A percentile compares a stretch with the other conserved stretches of the same genome.
These are phyloP conservation scores for Phytophthora colocasiae DNA, from an alignment of 352 stramenopile genomes.

Conservation along the genomic window DNA sequence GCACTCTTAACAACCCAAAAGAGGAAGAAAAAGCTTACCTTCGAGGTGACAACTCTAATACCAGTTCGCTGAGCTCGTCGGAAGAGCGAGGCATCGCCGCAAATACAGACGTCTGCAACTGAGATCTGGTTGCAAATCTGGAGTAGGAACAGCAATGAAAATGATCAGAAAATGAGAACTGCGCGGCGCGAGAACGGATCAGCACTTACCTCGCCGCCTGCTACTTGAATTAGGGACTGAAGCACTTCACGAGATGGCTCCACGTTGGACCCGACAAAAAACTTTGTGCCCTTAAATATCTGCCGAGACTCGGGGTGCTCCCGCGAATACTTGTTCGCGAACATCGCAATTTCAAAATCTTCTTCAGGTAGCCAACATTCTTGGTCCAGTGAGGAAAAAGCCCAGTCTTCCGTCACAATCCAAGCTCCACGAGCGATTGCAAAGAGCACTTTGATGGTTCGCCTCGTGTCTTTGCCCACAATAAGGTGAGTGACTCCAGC, in stretches of 20 bases:
- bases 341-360: slow-evolving; percentile 67
- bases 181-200: slow-evolving; percentile 2
- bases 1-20: neutral
- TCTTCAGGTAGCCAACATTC: slow-evolving; percentile 77
- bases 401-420: slow-evolving; percentile 84
- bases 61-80: slow-evolving; percentile 62
- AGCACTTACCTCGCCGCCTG: slow-evolving; percentile 70
- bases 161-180: slow-evolving; percentile 1
- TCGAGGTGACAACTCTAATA: slow-evolving; percentile 67
- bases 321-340: slow-evolving; percentile 56
- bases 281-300: slow-evolving; percentile 70
- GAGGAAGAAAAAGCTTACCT: slow-evolving; percentile 42
- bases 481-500: slow-evolving; percentile 81
- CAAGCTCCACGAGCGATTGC: slow-evolving; percentile 80
- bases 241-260: slow-evolving; percentile 77
- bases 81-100: slow-evolving; percentile 65
- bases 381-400: slow-evolving; percentile 78
- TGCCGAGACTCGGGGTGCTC: slow-evolving; percentile 55
- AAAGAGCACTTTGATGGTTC: slow-evolving; percentile 89
- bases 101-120: slow-evolving; percentile 69
- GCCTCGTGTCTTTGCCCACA: slow-evolving; percentile 67
- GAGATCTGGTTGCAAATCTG: slow-evolving; percentile 84
- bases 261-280: slow-evolving; percentile 77
- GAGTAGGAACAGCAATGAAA: slow-evolving; percentile 8
- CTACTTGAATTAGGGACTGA: slow-evolving; percentile 75